A percentile compares a stretch with the other conserved stretches of the same genome.
Conservation (phyloP, 352 stramenopile genomes). For the Globisporangium echinulatum region DNA sequence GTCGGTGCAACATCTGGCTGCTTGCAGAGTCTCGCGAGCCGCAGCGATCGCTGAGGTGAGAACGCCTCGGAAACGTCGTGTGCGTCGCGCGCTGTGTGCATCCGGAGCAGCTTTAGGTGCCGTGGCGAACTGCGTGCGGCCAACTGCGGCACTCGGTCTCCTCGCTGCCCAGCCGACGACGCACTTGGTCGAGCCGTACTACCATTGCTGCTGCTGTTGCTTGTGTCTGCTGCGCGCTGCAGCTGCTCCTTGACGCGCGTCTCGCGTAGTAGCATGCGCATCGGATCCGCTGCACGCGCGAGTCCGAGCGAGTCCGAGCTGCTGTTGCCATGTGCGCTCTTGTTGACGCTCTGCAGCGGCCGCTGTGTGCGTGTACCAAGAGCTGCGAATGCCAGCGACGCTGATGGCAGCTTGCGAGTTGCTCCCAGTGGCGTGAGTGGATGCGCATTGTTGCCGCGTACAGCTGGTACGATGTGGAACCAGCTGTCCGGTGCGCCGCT, state of each 20-base stretch:
- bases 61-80: constrained; percentile 23
- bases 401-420: not conserved
- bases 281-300: constrained; percentile 20
- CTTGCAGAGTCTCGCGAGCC: constrained; percentile 13
- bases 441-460: constrained; percentile 9
- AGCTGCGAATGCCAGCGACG: not conserved
- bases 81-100: not conserved
- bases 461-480: constrained; percentile 16
- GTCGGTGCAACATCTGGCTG: no score
- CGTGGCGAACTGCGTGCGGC: constrained; percentile 4
- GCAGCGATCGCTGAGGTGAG: constrained; percentile 34
- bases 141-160: not conserved
- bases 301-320: constrained; percentile 25
- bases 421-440: not conserved
- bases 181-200: not conserved
- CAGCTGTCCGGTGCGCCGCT: constrained; percentile 13
- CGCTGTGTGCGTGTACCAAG: not conserved
- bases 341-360: not conserved
- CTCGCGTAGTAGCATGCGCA: constrained; percentile 22
- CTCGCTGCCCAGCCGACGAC: not conserved
- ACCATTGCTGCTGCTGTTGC: not conserved
- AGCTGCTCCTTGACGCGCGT: constrained; percentile 12
- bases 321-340: not conserved
- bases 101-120: not conserved
- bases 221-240: not conserved